Evolutionary conservation across 2,329 filamentous ascomycete genomes (phyloP).

Genomic region (Hymenoscyphus linearis): DNA sequence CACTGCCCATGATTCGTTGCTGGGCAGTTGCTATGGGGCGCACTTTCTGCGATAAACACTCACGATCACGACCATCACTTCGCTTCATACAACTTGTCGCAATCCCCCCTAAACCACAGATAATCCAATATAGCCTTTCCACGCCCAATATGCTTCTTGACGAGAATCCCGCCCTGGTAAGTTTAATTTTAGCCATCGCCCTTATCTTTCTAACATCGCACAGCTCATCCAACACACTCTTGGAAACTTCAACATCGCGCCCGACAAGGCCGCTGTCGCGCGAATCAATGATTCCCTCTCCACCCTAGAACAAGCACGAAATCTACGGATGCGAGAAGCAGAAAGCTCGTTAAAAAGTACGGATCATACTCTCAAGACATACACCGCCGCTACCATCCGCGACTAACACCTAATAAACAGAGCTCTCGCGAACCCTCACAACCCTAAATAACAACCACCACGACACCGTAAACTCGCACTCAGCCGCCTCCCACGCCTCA

Average conservation of each 20-base stretch:
- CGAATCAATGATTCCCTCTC: constrained; percentile 80
- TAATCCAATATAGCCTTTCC: neutral
- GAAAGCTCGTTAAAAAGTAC: constrained; percentile 60
- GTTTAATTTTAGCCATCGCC: constrained; percentile 27
- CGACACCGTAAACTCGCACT: constrained; percentile 70
- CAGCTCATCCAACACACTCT: constrained; percentile 90
- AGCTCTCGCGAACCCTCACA: constrained; percentile 69
- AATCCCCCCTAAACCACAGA: neutral
- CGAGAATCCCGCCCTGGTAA: constrained; percentile 82
- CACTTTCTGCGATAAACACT: neutral
- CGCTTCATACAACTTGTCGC: neutral
- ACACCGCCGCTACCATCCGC: constrained; percentile 17
- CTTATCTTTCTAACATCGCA: constrained; percentile 9
- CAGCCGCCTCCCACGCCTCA: constrained; percentile 72
- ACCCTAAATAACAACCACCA: constrained; percentile 71
- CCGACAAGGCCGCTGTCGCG: constrained; percentile 77
- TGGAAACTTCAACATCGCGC: constrained; percentile 88
- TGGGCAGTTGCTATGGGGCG: neutral
- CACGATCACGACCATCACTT: neutral
- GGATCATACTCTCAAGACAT: neutral
- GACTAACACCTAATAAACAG: constrained; percentile 27
- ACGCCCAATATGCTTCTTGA: constrained; percentile 76
- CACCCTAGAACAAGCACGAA: constrained; percentile 78
- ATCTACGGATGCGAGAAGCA: constrained; percentile 67
- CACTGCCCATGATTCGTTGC: constrained; percentile 1